Conservation (phyloP, 768 basidiomycete genomes). For the Sporobolomyces roseus region DNA sequence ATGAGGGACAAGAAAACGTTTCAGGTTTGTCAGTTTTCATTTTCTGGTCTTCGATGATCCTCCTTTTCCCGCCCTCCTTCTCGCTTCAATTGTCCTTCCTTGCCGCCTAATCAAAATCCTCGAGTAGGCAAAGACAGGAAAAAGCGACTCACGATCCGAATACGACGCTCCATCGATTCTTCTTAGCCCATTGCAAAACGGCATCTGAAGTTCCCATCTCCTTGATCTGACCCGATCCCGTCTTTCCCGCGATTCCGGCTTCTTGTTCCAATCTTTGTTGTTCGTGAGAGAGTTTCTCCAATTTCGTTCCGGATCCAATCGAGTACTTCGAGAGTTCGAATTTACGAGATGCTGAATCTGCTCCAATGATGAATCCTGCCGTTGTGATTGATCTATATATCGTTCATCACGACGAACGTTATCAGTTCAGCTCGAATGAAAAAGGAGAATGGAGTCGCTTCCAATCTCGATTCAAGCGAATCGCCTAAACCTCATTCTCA, state of each 20-base stretch:
- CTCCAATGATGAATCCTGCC: constrained; percentile 35
- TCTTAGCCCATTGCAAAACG: constrained; percentile 36
- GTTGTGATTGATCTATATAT: constrained; percentile 23
- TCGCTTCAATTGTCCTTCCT: no score
- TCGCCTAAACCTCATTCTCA: not conserved
- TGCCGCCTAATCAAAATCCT: no score
- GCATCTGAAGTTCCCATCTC: constrained; percentile 27
- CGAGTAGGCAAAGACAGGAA: no score
- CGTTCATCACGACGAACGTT: no score
- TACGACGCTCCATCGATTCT: constrained; percentile 36
- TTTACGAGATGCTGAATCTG: constrained; percentile 35
- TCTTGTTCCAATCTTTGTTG: constrained; percentile 30
- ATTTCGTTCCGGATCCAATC: constrained; percentile 32
- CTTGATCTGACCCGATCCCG: not conserved
- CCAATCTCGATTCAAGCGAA: no score
- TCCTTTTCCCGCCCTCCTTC: no score
- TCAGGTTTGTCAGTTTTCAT: no score
- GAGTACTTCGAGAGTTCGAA: constrained; percentile 38
- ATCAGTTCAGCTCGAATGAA: no score
- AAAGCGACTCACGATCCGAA: constrained; percentile 25
- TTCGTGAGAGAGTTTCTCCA: constrained; percentile 29
- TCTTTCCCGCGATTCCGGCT: constrained; percentile 18
- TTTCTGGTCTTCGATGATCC: no score
- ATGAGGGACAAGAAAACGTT: no score
- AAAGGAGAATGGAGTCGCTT: no score